phyloP scores from a whole-genome alignment of 2,329 filamentous ascomycete genomes.

The Phaeosphaeria sp. region DNA sequence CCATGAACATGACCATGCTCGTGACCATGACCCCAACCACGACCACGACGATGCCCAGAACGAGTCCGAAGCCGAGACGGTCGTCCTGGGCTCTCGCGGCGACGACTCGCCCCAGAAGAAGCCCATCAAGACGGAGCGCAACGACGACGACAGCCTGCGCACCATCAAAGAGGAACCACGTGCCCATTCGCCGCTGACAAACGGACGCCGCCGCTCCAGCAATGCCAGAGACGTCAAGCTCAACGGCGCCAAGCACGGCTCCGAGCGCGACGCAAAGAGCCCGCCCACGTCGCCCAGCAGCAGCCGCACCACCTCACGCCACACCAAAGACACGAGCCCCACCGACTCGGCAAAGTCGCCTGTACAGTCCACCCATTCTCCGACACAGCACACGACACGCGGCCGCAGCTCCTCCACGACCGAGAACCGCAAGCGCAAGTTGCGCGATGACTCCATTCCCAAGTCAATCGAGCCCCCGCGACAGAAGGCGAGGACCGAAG shows the following conservation, averaged over 20 bases:
- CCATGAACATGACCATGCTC: slow-evolving; percentile 43
- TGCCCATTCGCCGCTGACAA: slow-evolving; percentile 30
- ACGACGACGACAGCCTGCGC: slow-evolving; percentile 36
- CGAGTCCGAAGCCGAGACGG: slow-evolving; percentile 59
- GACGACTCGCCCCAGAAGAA: slow-evolving; percentile 49
- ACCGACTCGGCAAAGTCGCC: slow-evolving; percentile 37
- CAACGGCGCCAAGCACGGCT: slow-evolving; percentile 39
- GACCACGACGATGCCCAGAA: slow-evolving; percentile 45
- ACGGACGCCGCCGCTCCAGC: slow-evolving; percentile 33
- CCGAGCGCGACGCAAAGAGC: slow-evolving; percentile 41
- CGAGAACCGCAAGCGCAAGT: slow-evolving; percentile 50
- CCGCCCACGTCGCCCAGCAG: slow-evolving; percentile 46
- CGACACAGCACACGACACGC: slow-evolving; percentile 33
- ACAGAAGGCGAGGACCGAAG: slow-evolving; percentile 48
- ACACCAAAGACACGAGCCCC: slow-evolving; percentile 45
- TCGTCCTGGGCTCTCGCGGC: slow-evolving; percentile 52
- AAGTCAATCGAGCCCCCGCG: slow-evolving; percentile 48
- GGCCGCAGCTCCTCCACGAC: slow-evolving; percentile 47
- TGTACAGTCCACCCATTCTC: slow-evolving; percentile 32
- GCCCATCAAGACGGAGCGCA: slow-evolving; percentile 49
- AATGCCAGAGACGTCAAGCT: slow-evolving; percentile 29
- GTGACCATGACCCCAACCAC: slow-evolving; percentile 31
- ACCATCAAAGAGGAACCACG: slow-evolving; percentile 37
- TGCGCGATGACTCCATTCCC: slow-evolving; percentile 45
- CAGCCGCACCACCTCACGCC: slow-evolving; percentile 41